Evolutionary conservation across 2,329 filamentous ascomycete species (phyloP), one percentile per base, ranked within the genome.

Genomic region (Pseudocercospora fuligena): DNA sequence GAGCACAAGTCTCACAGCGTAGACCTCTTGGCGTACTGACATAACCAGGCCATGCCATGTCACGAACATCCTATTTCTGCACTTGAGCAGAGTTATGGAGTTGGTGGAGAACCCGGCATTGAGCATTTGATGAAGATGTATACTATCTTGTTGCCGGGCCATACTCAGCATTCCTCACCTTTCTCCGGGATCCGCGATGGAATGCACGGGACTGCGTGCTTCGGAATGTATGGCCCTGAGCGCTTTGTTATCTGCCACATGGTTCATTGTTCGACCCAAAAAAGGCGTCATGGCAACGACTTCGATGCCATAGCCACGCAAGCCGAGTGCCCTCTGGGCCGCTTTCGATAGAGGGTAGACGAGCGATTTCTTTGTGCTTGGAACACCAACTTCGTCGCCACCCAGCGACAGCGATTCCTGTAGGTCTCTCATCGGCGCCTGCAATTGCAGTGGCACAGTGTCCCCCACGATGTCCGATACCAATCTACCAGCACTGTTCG

Each of bases 401-500:
- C 47, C 47, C 5, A 51, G 23, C 19, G 47, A 51, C 40, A 19
- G 14, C 40, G 16, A 43, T 8, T 43, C 16, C 40, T n/a, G 16
- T 43, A 43, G 5, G 40, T 43, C 40, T n/a, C 40, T 19, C 40
- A 43, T 8, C 40, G 16, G 40, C 40, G 40, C 16, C 40, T n/a
- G 40, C 40, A 19, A 43, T 19, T 43, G 16, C 40, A n/a, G 40
- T 43, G 16, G 14, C 16, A 40, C 36, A 8, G 16, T 19, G 5
- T 43, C 40, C 33, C 36, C 7, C 14, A 9, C 40, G 2, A 43
- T 43, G 40, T 43, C 40, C 40, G 40, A 19, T 9, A 43, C 40
- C 16, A 29, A 40, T 11, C 9, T 58, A n/a, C 56, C 33, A 21
- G 56, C 56, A 8, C 56, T 58, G 9, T 58, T 58, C n/a, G 61